phyloP scores from a whole-genome alignment of 2,329 filamentous ascomycete genomes.

The Pleoardoris graminearum region DNA sequence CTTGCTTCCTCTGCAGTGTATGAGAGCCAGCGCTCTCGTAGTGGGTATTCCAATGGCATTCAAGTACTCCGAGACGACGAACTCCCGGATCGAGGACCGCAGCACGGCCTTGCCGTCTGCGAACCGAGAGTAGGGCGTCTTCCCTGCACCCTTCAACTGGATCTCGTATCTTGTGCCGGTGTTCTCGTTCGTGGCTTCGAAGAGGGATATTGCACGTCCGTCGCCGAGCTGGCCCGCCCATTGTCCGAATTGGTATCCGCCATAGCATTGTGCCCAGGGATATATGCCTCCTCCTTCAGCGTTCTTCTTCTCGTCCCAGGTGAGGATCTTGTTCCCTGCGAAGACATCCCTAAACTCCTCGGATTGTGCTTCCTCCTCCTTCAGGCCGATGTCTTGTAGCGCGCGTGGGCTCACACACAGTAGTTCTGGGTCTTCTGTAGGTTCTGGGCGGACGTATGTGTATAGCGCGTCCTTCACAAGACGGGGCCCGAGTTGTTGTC shows the following conservation, averaged over 20 bases:
- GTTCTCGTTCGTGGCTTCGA: conserved; percentile 78
- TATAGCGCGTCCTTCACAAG: conserved; percentile 84
- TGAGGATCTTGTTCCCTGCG: conserved; percentile 80
- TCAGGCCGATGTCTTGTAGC: conserved; percentile 78
- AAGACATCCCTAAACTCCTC: conserved; percentile 77
- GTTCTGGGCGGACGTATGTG: conserved; percentile 86
- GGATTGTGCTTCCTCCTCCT: conserved; percentile 66
- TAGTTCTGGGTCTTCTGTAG: conserved; percentile 72
- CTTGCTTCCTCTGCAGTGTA: conserved; percentile 56
- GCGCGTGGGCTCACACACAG: conserved; percentile 79
- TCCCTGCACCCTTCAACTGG: conserved; percentile 90
- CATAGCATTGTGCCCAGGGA: conserved; percentile 98
- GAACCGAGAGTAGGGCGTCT: conserved; percentile 94
- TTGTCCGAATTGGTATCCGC: conserved; percentile 71
- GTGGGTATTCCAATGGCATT: conserved; percentile 83
- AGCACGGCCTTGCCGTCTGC: conserved; percentile 95
- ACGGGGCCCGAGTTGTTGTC: conserved; percentile 75
- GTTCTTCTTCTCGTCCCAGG: conserved; percentile 66
- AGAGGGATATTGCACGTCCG: conserved; percentile 89
- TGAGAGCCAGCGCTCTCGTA: conserved; percentile 83
- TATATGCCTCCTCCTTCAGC: conserved; percentile 66
- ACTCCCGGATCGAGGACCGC: conserved; percentile 90
- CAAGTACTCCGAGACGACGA: conserved; percentile 86
- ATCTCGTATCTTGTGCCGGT: conserved; percentile 81
- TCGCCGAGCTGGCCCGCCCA: conserved; percentile 98